Evolutionary conservation across 306 rosid genomes (phyloP).

Genomic region (Styphnolobium japonicum): DNA sequence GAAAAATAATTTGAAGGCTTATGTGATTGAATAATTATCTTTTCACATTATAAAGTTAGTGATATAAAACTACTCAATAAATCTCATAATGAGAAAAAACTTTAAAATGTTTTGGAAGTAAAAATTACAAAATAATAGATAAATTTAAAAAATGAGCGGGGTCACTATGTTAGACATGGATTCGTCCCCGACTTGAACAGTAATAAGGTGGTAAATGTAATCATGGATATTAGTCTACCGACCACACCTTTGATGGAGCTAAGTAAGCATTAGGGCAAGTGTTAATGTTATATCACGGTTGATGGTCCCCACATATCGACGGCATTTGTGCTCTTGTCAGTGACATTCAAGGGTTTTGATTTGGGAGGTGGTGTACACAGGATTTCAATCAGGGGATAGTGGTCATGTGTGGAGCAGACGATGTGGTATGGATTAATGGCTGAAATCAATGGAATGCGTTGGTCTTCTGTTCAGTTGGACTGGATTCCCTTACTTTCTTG

Average conservation of each 20-base stretch:
- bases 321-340: slow-evolving; percentile 49
- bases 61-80: too few relatives aligned
- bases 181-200: too few relatives aligned
- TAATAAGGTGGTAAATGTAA: slow-evolving; percentile 48
- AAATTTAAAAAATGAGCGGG: too few relatives aligned
- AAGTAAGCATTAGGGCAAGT: slow-evolving; percentile 44
- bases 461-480: slow-evolving; percentile 54
- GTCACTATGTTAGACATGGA: too few relatives aligned
- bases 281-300: slow-evolving; percentile 61
- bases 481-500: slow-evolving; percentile 51
- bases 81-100: too few relatives aligned
- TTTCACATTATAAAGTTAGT: too few relatives aligned
- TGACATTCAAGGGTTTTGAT: slow-evolving; percentile 62
- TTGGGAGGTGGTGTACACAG: slow-evolving; percentile 53
- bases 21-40: too few relatives aligned
- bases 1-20: too few relatives aligned
- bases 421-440: slow-evolving; percentile 53
- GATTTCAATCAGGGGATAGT: slow-evolving; percentile 4
- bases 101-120: too few relatives aligned
- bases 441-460: slow-evolving; percentile 59
- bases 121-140: too few relatives aligned
- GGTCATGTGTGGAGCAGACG: slow-evolving; percentile 37
- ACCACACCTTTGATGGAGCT: slow-evolving; percentile 57
- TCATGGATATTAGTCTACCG: slow-evolving; percentile 65
- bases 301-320: slow-evolving; percentile 57